Conservation (phyloP, 2,329 filamentous ascomycete species). For the Aspergillus chevalieri region DNA sequence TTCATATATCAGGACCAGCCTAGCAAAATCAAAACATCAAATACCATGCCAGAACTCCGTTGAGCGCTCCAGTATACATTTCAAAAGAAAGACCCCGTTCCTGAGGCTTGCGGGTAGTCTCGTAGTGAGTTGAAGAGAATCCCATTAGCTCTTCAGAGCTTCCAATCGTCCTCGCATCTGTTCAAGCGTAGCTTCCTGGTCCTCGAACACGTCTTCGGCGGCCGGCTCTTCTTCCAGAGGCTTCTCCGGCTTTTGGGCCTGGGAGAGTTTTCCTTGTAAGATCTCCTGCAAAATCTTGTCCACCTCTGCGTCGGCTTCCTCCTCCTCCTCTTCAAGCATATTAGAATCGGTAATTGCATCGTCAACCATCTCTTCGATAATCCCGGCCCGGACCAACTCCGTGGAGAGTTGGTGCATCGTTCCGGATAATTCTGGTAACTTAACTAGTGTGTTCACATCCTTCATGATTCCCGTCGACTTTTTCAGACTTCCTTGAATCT, state of each 20-base stretch:
- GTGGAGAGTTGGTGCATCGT: conserved; percentile 85
- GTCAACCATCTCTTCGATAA: conserved; percentile 95
- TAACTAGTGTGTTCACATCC: conserved; percentile 81
- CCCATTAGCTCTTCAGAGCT: conserved; percentile 74
- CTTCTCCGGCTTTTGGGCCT: conserved; percentile 54
- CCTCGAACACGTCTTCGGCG: conserved; percentile 68
- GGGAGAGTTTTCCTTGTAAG: conserved; percentile 71
- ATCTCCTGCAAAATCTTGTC: conserved; percentile 91
- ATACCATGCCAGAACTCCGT: not conserved
- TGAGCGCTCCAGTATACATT: not conserved
- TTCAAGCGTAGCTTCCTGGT: conserved; percentile 82
- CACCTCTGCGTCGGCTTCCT: conserved; percentile 76
- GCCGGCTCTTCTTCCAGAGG: conserved; percentile 48
- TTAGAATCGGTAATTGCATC: conserved; percentile 74
- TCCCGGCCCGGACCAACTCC: conserved; percentile 88
- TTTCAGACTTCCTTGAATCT: conserved; percentile 88
- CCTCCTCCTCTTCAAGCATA: conserved; percentile 62
- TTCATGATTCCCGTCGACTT: conserved; percentile 92
- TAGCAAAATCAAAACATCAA: not conserved
- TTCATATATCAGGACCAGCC: not conserved
- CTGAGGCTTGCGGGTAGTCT: conserved; percentile 3
- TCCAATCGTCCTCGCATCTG: conserved; percentile 91
- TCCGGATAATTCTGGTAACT: conserved; percentile 74
- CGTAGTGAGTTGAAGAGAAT: not conserved
- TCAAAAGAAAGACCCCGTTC: not conserved